These are phyloP conservation scores for Pseudoscleropodium purum DNA, from an alignment of 225 moss, liverwort and hornwort genomes.

Conservation along the genomic window DNA sequence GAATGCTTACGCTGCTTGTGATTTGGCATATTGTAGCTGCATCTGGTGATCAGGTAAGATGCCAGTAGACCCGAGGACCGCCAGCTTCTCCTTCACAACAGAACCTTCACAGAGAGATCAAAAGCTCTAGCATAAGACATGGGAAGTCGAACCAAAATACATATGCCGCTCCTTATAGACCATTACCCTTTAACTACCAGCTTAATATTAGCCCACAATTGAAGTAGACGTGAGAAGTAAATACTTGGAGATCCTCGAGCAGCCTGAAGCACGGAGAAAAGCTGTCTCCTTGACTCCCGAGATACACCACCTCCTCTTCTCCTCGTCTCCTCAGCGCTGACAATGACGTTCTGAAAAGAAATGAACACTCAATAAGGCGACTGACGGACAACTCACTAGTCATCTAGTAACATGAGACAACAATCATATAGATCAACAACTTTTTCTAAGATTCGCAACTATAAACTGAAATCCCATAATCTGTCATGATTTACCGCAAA, in stretches of 20 bases:
- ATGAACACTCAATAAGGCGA: background rate
- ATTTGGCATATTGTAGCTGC: slow-evolving; percentile 75
- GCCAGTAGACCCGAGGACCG: slow-evolving; percentile 74
- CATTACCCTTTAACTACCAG: background rate
- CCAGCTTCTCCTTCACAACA: slow-evolving; percentile 89
- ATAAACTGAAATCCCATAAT: background rate
- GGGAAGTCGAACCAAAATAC: background rate
- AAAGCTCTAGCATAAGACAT: slow-evolving; percentile 1
- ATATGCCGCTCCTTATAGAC: background rate
- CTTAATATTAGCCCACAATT: background rate
- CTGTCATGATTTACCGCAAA: slow-evolving; percentile 57
- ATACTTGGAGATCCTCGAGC: slow-evolving; percentile 89
- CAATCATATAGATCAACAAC: background rate
- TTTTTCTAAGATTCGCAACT: background rate
- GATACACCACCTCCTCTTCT: slow-evolving; percentile 70
- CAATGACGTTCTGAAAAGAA: slow-evolving; percentile 47
- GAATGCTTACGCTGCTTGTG: slow-evolving; percentile 69
- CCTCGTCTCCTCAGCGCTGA: slow-evolving; percentile 77
- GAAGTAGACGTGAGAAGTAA: background rate
- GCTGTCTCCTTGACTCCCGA: slow-evolving; percentile 85
- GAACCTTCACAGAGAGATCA: slow-evolving; percentile 39
- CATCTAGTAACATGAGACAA: background rate
- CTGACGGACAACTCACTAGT: background rate
- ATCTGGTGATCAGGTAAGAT: slow-evolving; percentile 93
- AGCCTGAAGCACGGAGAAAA: slow-evolving; percentile 93